phyloP scores from a whole-genome alignment of 805 yeast genomes.

The Clavispora santaluciae region DNA sequence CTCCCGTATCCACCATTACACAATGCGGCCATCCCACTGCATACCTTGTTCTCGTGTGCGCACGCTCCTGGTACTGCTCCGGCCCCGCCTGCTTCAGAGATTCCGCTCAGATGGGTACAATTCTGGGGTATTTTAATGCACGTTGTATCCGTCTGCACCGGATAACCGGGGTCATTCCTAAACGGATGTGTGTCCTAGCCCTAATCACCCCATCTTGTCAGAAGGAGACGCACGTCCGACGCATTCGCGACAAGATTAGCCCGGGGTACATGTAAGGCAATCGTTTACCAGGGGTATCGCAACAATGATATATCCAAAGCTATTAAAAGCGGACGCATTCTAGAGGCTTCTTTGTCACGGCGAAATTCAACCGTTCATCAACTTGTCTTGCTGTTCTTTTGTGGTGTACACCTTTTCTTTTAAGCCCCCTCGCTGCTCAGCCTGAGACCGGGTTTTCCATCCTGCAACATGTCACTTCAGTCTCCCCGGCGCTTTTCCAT shows the following conservation, averaged over 20 bases:
- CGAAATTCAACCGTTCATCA: no score
- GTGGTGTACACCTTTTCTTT: background rate
- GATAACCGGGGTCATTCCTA: background rate
- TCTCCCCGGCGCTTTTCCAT: slow-evolving; percentile 4
- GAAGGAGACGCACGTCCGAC: background rate
- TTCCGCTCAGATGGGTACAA: no score
- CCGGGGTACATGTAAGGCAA: background rate
- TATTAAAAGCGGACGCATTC: background rate
- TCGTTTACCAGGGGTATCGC: background rate
- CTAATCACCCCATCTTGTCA: background rate
- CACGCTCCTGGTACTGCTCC: no score
- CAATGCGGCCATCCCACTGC: no score
- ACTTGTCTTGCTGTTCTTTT: no score
- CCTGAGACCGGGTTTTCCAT: background rate
- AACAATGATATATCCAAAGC: background rate
- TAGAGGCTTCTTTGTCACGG: background rate
- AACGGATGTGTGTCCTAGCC: background rate
- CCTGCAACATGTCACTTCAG: slow-evolving; percentile 1
- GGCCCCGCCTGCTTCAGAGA: no score
- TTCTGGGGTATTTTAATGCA: no score
- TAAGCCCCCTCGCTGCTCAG: background rate
- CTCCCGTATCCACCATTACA: no score
- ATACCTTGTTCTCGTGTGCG: no score
- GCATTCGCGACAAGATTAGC: background rate
- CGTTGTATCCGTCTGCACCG: no score